Base-by-base conservation (phyloP, 306 rosid genomes). In the Citrullus mucosospermus region DNA sequence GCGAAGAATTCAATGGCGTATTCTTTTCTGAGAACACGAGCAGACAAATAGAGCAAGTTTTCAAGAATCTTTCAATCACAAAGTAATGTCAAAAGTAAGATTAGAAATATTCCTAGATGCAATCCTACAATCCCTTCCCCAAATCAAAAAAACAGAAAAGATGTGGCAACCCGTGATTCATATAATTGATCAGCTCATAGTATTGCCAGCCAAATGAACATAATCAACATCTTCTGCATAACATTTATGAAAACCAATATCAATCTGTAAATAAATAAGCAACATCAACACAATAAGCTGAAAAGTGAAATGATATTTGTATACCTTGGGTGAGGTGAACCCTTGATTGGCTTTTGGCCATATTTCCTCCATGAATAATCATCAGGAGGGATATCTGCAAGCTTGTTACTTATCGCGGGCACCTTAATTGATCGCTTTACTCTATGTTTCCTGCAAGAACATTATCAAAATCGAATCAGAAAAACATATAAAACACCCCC, bases 261-360 rank as follows among this genome's bases (percentile, higher is more conserved):
- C 46, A 53, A 53, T 72, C 62, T 32, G 17, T 17, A 53, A 17
- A 2, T 22, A 74, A 22, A 53, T 18, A 74, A 28, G 41, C 30
- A 74, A 17, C 17, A 54, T 6, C 15, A 74, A 17, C 61, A 53
- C 6, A 8, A 74, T 74, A 53, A 30, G 6, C 78, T 9, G 44
- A 8, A 16, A 73, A 73, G 20, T 60, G 17, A 46, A 59, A 72
- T 79, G 63, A 80, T 39, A 41, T 58, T 76, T 53, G 43, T 71
- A 83, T 83, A 96, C 99, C 99, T 96, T 67, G 99, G 99, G 69
- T 96, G 99, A 78, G 99, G 99, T 75, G 99, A 96, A 54, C 99
- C 99, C 89, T 96, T 96, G 89, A 96, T 96, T 75, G 99, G 99
- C 87, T 96, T 96, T 88, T 96, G 99, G 76, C 99, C 99, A 6